These are phyloP conservation scores for Picochlorum sp. DNA, from an alignment of 139 green algal genomes.

Conservation along the genomic window DNA sequence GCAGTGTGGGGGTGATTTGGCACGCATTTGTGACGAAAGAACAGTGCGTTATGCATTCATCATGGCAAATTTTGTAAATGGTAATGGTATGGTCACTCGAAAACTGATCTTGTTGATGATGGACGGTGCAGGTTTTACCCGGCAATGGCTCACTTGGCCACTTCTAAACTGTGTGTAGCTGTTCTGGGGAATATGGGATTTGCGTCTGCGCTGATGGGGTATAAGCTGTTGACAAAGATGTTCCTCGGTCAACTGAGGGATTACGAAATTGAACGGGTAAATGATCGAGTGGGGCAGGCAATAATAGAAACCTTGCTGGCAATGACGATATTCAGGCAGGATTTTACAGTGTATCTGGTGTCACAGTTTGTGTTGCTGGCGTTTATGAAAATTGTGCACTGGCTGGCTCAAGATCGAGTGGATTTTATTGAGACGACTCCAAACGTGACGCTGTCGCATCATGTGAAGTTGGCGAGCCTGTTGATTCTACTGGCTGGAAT, in stretches of 20 bases:
- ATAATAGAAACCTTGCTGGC: slow-evolving; percentile 96
- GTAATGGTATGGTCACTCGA: too few relatives aligned
- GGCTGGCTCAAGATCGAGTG: slow-evolving; percentile 79
- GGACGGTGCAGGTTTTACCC: slow-evolving; percentile 90
- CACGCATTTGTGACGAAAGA: slow-evolving; percentile 85
- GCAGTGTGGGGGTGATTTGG: slow-evolving; percentile 55
- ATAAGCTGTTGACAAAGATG: slow-evolving; percentile 65
- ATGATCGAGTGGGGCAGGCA: slow-evolving; percentile 67
- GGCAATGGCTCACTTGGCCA: slow-evolving; percentile 78
- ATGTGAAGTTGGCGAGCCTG: slow-evolving; percentile 70
- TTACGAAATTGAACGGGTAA: slow-evolving; percentile 85
- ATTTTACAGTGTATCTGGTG: slow-evolving; percentile 75
- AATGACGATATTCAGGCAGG: slow-evolving; percentile 95
- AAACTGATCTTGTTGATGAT: too few relatives aligned
- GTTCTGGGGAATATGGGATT: slow-evolving; percentile 70
- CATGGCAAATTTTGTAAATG: background rate
- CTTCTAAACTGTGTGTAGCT: slow-evolving; percentile 64
- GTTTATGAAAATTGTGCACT: slow-evolving; percentile 93
- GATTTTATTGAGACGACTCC: slow-evolving; percentile 91
- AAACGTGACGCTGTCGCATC: slow-evolving; percentile 52
- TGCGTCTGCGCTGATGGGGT: slow-evolving; percentile 55
- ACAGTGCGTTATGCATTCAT: slow-evolving; percentile 45
- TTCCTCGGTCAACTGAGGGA: slow-evolving; percentile 90
- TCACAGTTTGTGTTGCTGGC: slow-evolving; percentile 85
- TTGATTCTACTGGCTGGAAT: slow-evolving; percentile 65